Conservation (phyloP, 2,329 filamentous ascomycete species). For the Penicillium sp. region DNA sequence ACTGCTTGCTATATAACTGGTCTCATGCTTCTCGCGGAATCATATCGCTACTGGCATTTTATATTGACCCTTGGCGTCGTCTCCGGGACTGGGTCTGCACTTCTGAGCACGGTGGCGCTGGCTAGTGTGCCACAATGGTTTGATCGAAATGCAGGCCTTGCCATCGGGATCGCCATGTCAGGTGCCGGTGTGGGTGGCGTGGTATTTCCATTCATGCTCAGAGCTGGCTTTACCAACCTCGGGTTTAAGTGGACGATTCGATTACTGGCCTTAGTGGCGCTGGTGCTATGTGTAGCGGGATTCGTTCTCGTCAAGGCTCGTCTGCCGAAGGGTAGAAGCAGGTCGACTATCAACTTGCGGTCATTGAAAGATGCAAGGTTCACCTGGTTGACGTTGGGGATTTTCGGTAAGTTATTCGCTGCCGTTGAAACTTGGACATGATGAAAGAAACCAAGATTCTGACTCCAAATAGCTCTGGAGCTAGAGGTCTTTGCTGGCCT, state of each 20-base stretch:
- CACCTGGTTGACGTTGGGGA: constrained; percentile 43
- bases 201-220: constrained; percentile 38
- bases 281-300: constrained; percentile 32
- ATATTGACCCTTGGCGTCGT: constrained; percentile 41
- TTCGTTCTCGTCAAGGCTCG: constrained; percentile 37
- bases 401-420: constrained; percentile 39
- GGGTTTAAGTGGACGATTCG: constrained; percentile 43
- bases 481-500: constrained; percentile 31
- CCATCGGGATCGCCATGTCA: constrained; percentile 41
- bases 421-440: accelerated
- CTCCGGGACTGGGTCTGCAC: constrained; percentile 36
- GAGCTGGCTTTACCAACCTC: constrained; percentile 31
- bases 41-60: constrained; percentile 50
- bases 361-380: constrained; percentile 46
- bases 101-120: constrained; percentile 40
- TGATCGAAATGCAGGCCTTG: constrained; percentile 37
- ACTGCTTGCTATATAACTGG: constrained; percentile 39
- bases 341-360: constrained; percentile 40
- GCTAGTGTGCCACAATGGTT: constrained; percentile 45
- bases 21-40: constrained; percentile 48
- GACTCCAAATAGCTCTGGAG: constrained; percentile 26
- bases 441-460: not conserved
- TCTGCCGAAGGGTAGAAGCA: constrained; percentile 34
- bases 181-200: constrained; percentile 40
- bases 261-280: constrained; percentile 37